Evolutionary conservation across 2,329 filamentous ascomycete genomes (phyloP), one percentile per base, ranked within the genome.

Genomic region (Pseudogymnoascus sp.): DNA sequence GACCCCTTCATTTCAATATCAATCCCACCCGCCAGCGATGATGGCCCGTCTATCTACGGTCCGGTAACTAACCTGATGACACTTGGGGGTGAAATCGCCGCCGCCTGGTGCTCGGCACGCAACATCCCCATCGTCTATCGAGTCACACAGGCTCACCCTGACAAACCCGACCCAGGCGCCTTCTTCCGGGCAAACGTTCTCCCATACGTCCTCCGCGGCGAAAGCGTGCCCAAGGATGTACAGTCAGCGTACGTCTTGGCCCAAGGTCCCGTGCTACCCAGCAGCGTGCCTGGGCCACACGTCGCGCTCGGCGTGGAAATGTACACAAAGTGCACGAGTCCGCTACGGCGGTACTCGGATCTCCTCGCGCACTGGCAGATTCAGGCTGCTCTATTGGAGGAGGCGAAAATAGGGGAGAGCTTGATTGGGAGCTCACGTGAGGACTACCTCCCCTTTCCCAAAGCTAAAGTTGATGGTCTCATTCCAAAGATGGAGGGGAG

Each of bases 341-440:
- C 87, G 16, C 78, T 90, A n/a, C 84, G 87, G 36, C 82, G 87
- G 48, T 89, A 82, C 73, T 75, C 78, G 4, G 87, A 90, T 73
- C 75, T 89, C 57, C 72, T 89, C 34, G 80, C 83, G 1, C 86
- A 89, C 75, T 89, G 85, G 84, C 86, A 89, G 73, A 83, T 89
- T 66, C 81, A 87, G 70, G 82, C 81, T 2, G 81, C 83, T 8
- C 75, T 89, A 34, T 69, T 77, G 7, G 76, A 80, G 67, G 81
- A 83, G 72, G 67, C 71, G 36, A 74, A 71, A 41, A 69, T 69
- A 8, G 75, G 75, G 39, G 62, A 69, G n/a, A 73, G 74, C 23
- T 73, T 80, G 4, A 68, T 73, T 37, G 73, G 73, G 14, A 76
- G 71, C 65, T 73, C 63, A 3, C 65, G 63, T 8, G 68, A 72